A percentile compares a stretch with the other conserved stretches of the same genome.
Conservation (phyloP, 1,139 yeast genomes). For the Yamadazyma atmosphaerica region DNA sequence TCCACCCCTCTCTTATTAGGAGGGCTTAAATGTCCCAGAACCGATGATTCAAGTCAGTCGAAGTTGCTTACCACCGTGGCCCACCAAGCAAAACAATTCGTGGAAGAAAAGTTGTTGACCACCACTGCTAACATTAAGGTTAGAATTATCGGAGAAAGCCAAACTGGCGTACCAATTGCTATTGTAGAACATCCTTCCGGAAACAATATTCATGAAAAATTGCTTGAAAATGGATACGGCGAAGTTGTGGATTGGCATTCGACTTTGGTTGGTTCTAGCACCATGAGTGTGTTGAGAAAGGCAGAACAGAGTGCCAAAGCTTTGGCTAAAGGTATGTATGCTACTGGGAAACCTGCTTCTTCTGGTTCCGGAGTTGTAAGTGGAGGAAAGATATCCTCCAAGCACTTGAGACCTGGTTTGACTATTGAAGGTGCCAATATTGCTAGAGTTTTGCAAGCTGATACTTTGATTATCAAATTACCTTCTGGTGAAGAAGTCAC, state of each 20-base stretch:
- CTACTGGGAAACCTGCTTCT: slow-evolving; percentile 26
- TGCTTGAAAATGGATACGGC: slow-evolving; percentile 70
- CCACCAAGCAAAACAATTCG: slow-evolving; percentile 64
- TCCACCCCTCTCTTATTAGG: slow-evolving; percentile 66
- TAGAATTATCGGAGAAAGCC: slow-evolving; percentile 59
- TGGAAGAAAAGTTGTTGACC: slow-evolving; percentile 67
- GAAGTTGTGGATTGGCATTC: slow-evolving; percentile 85
- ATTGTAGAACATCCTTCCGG: slow-evolving; percentile 70
- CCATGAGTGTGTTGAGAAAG: slow-evolving; percentile 61
- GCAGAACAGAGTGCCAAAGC: slow-evolving; percentile 70
- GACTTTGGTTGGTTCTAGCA: slow-evolving; percentile 61
- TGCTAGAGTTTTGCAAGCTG: slow-evolving; percentile 64
- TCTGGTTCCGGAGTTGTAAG: slow-evolving; percentile 13
- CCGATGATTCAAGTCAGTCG: slow-evolving; percentile 46
- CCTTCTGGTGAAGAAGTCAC: slow-evolving; percentile 52
- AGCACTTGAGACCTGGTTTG: slow-evolving; percentile 44
- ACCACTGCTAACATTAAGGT: slow-evolving; percentile 55
- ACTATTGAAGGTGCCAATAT: slow-evolving; percentile 54
- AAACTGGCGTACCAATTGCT: slow-evolving; percentile 64
- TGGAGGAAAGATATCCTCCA: slow-evolving; percentile 16
- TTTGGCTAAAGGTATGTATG: slow-evolving; percentile 64
- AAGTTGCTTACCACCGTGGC: slow-evolving; percentile 53
- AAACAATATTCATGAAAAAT: slow-evolving; percentile 63
- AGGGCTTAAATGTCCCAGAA: slow-evolving; percentile 72
- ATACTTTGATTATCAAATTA: slow-evolving; percentile 58